These are phyloP conservation scores for Salvia rosmarinus DNA, from an alignment of 257 asterid species.

Conservation along the genomic window DNA sequence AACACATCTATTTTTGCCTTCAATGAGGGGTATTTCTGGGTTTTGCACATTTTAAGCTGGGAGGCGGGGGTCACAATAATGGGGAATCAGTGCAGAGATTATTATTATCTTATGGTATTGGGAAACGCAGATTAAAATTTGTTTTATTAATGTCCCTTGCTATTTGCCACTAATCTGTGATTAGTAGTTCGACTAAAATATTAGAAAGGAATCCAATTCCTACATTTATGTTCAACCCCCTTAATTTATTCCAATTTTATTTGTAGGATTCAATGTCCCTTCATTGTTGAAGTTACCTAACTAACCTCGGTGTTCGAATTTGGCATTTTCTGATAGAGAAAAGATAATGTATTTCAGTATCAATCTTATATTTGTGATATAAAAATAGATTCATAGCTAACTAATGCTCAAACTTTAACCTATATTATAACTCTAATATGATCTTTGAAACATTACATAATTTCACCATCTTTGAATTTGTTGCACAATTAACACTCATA, in stretches of 20 bases:
- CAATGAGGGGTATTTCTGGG: conserved; percentile 37
- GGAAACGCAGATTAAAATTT: conserved; percentile 40
- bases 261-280: conserved; percentile 38
- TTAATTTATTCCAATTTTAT: conserved; percentile 31
- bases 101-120: conserved; percentile 36
- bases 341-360: too few relatives aligned
- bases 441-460: too few relatives aligned
- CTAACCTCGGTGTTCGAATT: conserved; percentile 21
- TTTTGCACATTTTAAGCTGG: not conserved
- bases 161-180: conserved; percentile 37
- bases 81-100: conserved; percentile 46
- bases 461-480: too few relatives aligned
- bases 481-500: too few relatives aligned
- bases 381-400: too few relatives aligned
- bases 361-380: not conserved
- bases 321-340: not conserved
- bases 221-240: conserved; percentile 39
- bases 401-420: too few relatives aligned
- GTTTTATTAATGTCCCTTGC: conserved; percentile 34
- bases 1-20: conserved; percentile 2
- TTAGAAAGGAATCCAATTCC: conserved; percentile 36
- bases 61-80: conserved; percentile 26
- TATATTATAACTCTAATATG: too few relatives aligned
- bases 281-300: conserved; percentile 26
- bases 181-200: conserved; percentile 29